Conservation (phyloP, 495 filamentous ascomycete species). For the Neurospora sp. region DNA sequence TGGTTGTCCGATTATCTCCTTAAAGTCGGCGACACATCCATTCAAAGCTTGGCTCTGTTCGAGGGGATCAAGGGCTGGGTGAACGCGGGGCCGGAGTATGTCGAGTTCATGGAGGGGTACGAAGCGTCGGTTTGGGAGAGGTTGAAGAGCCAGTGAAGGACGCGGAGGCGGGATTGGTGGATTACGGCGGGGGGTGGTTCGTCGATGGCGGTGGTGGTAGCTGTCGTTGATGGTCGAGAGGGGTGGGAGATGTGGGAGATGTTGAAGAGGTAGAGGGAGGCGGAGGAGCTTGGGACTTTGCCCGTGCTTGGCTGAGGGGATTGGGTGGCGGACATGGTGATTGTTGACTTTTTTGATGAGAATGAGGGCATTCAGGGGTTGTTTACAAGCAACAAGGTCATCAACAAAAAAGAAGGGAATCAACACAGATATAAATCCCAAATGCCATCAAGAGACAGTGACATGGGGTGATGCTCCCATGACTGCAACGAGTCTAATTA, state of each 20-base stretch:
- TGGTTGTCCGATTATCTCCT: slow-evolving; percentile 59
- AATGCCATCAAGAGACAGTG: not conserved
- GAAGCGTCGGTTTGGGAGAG: slow-evolving; percentile 38
- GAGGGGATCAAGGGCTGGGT: slow-evolving; percentile 61
- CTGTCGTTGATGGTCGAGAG: not conserved
- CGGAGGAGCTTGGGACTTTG: not conserved
- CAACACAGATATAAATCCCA: not conserved
- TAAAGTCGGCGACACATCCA: slow-evolving; percentile 24
- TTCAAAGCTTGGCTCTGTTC: slow-evolving; percentile 47
- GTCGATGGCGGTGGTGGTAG: not conserved
- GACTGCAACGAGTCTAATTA: not conserved
- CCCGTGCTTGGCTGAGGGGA: not conserved
- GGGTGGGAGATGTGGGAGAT: not conserved
- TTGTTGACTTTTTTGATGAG: not conserved
- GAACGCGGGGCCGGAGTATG: slow-evolving; percentile 42
- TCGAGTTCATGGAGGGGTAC: slow-evolving; percentile 48
- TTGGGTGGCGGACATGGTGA: not conserved
- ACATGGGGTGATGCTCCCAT: not conserved
- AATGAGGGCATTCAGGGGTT: not conserved
- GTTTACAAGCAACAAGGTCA: not conserved
- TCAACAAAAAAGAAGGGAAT: not conserved
- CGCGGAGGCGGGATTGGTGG: not conserved
- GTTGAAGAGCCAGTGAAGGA: not conserved
- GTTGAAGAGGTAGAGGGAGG: not conserved
- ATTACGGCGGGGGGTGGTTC: not conserved